These are phyloP conservation scores for Verticillium isaacii DNA, from an alignment of 2,329 filamentous ascomycete genomes.

Conservation along the genomic window DNA sequence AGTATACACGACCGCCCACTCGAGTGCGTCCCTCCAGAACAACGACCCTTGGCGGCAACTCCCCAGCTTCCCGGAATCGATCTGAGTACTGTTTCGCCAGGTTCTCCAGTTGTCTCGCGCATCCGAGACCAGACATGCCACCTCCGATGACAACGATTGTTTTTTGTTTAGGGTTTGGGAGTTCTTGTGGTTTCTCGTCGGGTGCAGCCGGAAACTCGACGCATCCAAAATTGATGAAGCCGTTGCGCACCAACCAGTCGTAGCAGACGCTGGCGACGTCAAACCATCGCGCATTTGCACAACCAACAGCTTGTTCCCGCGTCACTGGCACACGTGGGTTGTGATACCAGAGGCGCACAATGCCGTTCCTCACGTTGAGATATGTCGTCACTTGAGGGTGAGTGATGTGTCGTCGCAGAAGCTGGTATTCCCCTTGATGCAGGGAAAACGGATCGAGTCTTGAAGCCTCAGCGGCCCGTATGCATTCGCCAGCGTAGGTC, in stretches of 20 bases:
- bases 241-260: conserved; percentile 84
- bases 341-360: conserved; percentile 81
- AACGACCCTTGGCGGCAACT: conserved; percentile 68
- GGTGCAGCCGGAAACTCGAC: conserved; percentile 56
- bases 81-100: conserved; percentile 76
- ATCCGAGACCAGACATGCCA: conserved; percentile 89
- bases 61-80: conserved; percentile 58
- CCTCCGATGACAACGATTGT: conserved; percentile 86
- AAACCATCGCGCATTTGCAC: conserved; percentile 78
- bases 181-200: neutral
- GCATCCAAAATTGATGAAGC: conserved; percentile 97
- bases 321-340: conserved; percentile 81
- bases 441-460: conserved; percentile 85
- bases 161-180: conserved; percentile 44
- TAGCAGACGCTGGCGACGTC: conserved; percentile 83
- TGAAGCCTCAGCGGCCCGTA: conserved; percentile 83
- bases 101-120: conserved; percentile 86
- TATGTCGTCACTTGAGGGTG: conserved; percentile 90
- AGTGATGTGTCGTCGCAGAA: conserved; percentile 78
- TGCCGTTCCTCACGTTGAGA: conserved; percentile 92
- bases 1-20: conserved; percentile 91
- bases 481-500: conserved; percentile 88
- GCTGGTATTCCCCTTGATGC: conserved; percentile 76
- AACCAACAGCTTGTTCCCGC: conserved; percentile 82
- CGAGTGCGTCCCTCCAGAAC: conserved; percentile 83